phyloP scores from a whole-genome alignment of 1,139 yeast species.

The Candida pseudoviswanathii region DNA sequence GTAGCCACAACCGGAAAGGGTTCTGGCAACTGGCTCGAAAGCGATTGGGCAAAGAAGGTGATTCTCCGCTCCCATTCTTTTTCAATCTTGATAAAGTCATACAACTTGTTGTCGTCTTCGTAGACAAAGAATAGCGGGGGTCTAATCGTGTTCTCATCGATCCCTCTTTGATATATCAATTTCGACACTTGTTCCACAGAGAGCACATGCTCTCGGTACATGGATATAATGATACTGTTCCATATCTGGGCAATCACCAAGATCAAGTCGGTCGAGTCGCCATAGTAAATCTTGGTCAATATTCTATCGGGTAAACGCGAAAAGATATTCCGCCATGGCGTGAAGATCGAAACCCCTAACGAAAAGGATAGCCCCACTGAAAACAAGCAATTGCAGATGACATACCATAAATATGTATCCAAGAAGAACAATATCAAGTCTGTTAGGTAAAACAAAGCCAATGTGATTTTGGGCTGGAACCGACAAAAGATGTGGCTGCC shows the following conservation, averaged over 20 bases:
- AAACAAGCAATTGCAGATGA: constrained; percentile 74
- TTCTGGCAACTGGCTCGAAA: constrained; percentile 76
- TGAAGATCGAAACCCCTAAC: constrained; percentile 75
- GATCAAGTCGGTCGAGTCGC: constrained; percentile 42
- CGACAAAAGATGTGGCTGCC: constrained; percentile 56
- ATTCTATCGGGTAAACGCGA: constrained; percentile 75
- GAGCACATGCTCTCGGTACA: constrained; percentile 78
- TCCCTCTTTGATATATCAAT: constrained; percentile 50
- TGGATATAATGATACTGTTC: constrained; percentile 75
- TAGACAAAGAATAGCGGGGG: constrained; percentile 72
- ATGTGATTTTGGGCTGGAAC: constrained; percentile 59
- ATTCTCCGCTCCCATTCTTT: constrained; percentile 82
- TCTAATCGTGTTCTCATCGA: constrained; percentile 40
- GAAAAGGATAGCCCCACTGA: constrained; percentile 71
- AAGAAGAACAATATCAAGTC: constrained; percentile 76
- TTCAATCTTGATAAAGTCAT: constrained; percentile 50
- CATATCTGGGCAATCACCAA: constrained; percentile 70
- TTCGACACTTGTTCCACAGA: constrained; percentile 69
- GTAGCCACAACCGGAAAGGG: constrained; percentile 71
- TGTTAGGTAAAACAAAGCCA: constrained; percentile 59
- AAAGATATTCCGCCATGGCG: constrained; percentile 86
- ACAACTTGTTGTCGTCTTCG: constrained; percentile 61
- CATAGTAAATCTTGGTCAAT: constrained; percentile 59
- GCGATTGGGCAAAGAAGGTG: constrained; percentile 85
- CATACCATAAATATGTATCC: constrained; percentile 89